Conservation (phyloP, 441 rosid genomes). For the Metrosideros polymorpha region DNA sequence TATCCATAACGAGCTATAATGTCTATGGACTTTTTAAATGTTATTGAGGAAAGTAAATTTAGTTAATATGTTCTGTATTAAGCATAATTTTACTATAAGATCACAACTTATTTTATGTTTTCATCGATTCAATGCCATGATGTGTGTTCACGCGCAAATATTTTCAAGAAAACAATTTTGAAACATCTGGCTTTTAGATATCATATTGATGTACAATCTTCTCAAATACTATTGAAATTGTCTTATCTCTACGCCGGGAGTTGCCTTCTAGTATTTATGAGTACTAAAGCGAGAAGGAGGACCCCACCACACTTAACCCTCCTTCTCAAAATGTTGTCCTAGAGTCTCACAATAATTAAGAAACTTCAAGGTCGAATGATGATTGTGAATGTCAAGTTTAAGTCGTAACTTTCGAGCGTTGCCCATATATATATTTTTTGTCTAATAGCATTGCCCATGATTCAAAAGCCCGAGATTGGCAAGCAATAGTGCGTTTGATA, state of each 20-base stretch:
- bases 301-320: neutral
- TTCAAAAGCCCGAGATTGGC: neutral
- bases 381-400: neutral
- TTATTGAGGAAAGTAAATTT: neutral
- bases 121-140: fast-evolving
- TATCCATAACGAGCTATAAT: neutral
- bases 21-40: neutral
- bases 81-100: neutral
- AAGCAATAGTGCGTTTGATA: too few species aligned
- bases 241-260: neutral
- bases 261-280: neutral
- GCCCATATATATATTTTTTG: too few species aligned
- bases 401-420: neutral
- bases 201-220: neutral
- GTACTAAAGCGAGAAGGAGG: neutral
- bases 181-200: neutral
- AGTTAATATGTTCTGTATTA: neutral
- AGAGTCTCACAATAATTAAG: neutral
- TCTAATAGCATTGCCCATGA: too few species aligned
- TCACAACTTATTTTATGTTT: fast-evolving
- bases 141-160: fast-evolving
- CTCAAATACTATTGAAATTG: neutral
- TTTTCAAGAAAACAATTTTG: neutral
- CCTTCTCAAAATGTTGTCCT: neutral
- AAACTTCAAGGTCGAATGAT: fast-evolving